Percentiles rank a stretch among this genome's conserved stretches.
Evolutionary conservation across 352 stramenopile species (phyloP).

Genomic region (Globisporangium canariense): DNA sequence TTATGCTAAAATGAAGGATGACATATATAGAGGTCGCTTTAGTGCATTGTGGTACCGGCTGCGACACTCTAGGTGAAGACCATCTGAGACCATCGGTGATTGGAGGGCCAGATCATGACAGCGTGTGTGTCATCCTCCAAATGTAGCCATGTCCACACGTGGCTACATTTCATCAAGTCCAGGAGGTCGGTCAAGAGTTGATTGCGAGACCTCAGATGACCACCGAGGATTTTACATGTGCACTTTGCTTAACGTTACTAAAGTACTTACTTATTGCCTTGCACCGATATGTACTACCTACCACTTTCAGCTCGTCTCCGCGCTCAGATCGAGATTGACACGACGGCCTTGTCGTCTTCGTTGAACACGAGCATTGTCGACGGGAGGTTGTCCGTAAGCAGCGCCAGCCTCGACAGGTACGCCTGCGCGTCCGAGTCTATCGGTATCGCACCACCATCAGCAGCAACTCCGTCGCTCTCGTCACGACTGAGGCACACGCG

Average conservation of each 20-base stretch:
- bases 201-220: too few species aligned
- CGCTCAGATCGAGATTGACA: constrained; percentile 43
- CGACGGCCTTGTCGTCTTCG: constrained; percentile 36
- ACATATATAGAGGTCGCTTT: not conserved
- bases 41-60: not conserved
- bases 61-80: not conserved
- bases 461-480: not conserved
- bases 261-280: not conserved
- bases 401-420: constrained; percentile 34
- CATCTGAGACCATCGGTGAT: not conserved
- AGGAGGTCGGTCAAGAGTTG: not conserved
- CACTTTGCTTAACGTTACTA: too few species aligned
- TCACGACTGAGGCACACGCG: not conserved
- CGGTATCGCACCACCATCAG: not conserved
- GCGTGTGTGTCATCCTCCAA: not conserved
- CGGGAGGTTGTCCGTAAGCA: constrained; percentile 41
- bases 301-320: too few species aligned
- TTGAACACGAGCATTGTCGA: constrained; percentile 53
- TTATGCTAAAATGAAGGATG: not conserved
- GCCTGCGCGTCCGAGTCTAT: not conserved
- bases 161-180: constrained; percentile 1
- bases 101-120: not conserved
- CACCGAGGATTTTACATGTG: too few species aligned
- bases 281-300: too few species aligned
- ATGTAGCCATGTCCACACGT: not conserved